Conservation (phyloP, 83 land plant species). For the Isoetes engelmannii region DNA sequence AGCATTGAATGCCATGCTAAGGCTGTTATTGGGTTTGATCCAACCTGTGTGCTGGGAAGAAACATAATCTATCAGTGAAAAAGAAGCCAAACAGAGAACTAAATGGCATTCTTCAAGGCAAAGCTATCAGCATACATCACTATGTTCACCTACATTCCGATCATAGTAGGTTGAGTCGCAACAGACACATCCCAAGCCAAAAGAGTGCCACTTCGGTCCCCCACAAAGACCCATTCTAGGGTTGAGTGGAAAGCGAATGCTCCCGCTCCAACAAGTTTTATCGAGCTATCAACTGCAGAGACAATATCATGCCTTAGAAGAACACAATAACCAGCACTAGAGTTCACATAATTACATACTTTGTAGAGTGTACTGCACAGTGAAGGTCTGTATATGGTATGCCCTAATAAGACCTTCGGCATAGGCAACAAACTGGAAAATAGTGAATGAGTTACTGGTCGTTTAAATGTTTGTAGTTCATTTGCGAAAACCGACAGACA, state of each 20-base stretch:
- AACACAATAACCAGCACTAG: not conserved
- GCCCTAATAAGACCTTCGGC: conserved; percentile 88
- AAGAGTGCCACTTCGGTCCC: conserved; percentile 86
- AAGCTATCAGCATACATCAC: conserved; percentile 16
- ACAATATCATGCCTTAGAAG: not conserved
- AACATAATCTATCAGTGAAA: not conserved
- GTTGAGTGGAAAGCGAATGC: conserved; percentile 96
- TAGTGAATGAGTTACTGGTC: not conserved
- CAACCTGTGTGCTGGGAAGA: conserved; percentile 70
- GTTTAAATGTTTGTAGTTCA: not conserved
- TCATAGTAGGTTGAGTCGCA: conserved; percentile 74
- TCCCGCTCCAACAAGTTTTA: conserved; percentile 88
- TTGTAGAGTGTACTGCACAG: conserved; percentile 84
- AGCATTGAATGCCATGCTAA: conserved; percentile 75
- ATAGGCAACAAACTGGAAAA: conserved; percentile 93
- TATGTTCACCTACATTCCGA: conserved; percentile 65
- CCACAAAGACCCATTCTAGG: conserved; percentile 93
- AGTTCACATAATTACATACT: conserved; percentile 35
- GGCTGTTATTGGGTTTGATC: conserved; percentile 69
- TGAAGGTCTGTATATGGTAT: conserved; percentile 83
- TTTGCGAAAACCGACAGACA: not conserved
- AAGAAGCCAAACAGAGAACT: not conserved
- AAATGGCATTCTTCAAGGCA: not conserved
- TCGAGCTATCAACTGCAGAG: conserved; percentile 73
- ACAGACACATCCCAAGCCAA: conserved; percentile 99